Percentiles rank a stretch among this genome's conserved stretches.
Evolutionary conservation across 2,329 filamentous ascomycete species (phyloP).

Genomic region (Aspergillus alliaceus): DNA sequence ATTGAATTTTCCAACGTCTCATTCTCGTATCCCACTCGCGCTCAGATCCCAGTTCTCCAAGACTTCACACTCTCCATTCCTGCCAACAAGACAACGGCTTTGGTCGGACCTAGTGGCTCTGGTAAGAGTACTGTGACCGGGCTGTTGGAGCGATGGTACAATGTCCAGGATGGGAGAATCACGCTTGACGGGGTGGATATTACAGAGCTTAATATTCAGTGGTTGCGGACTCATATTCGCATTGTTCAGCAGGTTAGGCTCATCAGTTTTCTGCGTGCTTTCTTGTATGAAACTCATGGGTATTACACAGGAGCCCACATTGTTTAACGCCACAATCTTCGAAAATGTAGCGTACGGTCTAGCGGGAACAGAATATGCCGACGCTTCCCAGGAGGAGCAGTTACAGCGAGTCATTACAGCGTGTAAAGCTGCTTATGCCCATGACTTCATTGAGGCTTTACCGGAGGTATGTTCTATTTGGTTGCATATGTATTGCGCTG

Average conservation of each 20-base stretch:
- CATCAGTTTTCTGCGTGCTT: not conserved
- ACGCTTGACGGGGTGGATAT: conserved; percentile 56
- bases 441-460: conserved; percentile 61
- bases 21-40: conserved; percentile 66
- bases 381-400: conserved; percentile 34
- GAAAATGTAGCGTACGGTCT: conserved; percentile 64
- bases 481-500: too few species aligned
- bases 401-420: conserved; percentile 59
- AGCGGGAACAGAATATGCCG: conserved; percentile 35
- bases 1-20: conserved; percentile 60
- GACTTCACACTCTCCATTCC: conserved; percentile 34
- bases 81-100: conserved; percentile 40
- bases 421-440: conserved; percentile 66
- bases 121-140: conserved; percentile 49
- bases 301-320: conserved; percentile 54
- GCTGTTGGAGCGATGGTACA: conserved; percentile 46
- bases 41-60: conserved; percentile 35
- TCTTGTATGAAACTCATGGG: too few species aligned
- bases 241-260: conserved; percentile 60
- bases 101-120: conserved; percentile 47
- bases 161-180: conserved; percentile 46
- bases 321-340: conserved; percentile 67
- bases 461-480: not conserved
- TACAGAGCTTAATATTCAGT: conserved; percentile 61
- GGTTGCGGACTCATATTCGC: conserved; percentile 58